phyloP scores from a whole-genome alignment of 768 basidiomycete genomes.

The Piloderma croceum region DNA sequence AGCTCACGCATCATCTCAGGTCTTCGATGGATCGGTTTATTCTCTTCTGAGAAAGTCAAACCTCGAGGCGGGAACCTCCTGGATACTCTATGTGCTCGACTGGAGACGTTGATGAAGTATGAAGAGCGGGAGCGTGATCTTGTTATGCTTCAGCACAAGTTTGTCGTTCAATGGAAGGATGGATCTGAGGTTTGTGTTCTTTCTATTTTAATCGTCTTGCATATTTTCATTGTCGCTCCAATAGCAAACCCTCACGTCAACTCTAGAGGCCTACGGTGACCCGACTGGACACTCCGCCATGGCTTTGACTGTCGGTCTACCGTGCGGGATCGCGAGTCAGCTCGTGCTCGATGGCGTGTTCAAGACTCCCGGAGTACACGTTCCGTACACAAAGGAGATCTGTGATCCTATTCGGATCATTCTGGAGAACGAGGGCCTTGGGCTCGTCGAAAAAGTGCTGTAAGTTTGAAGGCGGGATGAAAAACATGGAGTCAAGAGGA shows the following conservation, averaged over 20 bases:
- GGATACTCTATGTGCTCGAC: constrained; percentile 86
- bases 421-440: constrained; percentile 71
- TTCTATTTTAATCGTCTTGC: too few species aligned
- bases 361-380: constrained; percentile 70
- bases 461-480: constrained; percentile 29
- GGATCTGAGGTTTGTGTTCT: too few species aligned
- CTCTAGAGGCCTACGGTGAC: constrained; percentile 83
- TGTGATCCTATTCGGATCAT: constrained; percentile 66
- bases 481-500: too few species aligned
- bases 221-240: constrained; percentile 1
- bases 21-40: constrained; percentile 88
- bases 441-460: constrained; percentile 63
- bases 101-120: constrained; percentile 92
- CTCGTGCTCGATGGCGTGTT: constrained; percentile 85
- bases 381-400: constrained; percentile 82
- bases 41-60: constrained; percentile 61
- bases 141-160: constrained; percentile 98
- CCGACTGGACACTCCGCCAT: constrained; percentile 81
- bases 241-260: constrained; percentile 86
- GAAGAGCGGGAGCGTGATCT: constrained; percentile 88
- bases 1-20: constrained; percentile 79
- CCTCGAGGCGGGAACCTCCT: constrained; percentile 73
- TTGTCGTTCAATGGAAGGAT: constrained; percentile 84
- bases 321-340: constrained; percentile 91
- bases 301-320: constrained; percentile 87